Percentiles rank a stretch among this genome's conserved stretches.
phyloP scores from a whole-genome alignment of 768 basidiomycete species.

The Russula virescens region DNA sequence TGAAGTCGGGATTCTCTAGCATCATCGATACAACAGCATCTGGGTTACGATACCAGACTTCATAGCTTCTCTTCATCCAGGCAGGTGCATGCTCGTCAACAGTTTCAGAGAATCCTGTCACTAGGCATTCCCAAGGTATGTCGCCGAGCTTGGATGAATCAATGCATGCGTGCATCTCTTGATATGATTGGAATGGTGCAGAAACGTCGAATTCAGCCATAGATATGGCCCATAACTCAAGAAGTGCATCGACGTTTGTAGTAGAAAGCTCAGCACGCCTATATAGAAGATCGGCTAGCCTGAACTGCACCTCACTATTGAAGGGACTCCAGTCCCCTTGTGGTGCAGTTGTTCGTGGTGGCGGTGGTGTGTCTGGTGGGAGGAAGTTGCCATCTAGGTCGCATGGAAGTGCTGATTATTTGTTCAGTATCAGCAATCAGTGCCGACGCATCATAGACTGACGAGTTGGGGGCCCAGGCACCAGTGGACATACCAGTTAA shows the following conservation, averaged over 20 bases:
- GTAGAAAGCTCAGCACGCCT: not conserved
- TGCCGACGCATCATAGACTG: no score
- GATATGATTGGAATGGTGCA: not conserved
- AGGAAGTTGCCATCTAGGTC: conserved; percentile 2
- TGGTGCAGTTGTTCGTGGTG: not conserved
- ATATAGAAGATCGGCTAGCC: conserved; percentile 27
- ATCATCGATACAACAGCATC: not conserved
- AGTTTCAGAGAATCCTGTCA: not conserved
- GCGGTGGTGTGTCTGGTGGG: not conserved
- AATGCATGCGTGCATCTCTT: not conserved
- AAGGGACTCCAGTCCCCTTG: conserved; percentile 26
- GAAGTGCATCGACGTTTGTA: not conserved
- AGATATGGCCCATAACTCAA: not conserved
- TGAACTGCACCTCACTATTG: conserved; percentile 23
- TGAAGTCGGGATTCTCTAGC: not conserved
- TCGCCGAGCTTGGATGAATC: not conserved
- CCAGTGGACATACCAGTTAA: not conserved
- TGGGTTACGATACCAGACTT: not conserved
- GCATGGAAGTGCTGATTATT: conserved; percentile 5
- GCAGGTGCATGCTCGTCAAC: not conserved
- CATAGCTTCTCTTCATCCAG: not conserved
- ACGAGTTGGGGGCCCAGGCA: no score
- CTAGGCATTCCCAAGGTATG: not conserved
- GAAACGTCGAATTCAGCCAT: no score
- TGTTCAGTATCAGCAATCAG: no score